These are phyloP conservation scores for Phytophthora brassicae DNA, from an alignment of 352 stramenopile species.

Conservation along the genomic window DNA sequence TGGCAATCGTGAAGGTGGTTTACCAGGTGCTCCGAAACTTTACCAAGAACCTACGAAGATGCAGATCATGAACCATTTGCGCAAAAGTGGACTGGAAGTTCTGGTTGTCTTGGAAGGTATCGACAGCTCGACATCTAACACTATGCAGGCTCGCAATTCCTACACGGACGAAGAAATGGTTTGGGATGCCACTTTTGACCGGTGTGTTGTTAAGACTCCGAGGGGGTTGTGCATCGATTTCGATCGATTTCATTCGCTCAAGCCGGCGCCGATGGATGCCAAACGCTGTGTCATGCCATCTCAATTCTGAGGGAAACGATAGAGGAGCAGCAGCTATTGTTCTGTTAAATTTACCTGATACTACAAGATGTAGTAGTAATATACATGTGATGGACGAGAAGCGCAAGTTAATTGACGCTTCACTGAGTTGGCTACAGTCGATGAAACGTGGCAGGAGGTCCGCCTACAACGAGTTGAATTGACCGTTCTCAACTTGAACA, in stretches of 20 bases:
- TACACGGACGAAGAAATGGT: constrained; percentile 82
- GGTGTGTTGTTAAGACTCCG: constrained; percentile 62
- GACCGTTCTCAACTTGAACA: too few species aligned
- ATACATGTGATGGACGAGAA: too few species aligned
- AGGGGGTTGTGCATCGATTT: constrained; percentile 77
- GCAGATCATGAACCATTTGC: constrained; percentile 76
- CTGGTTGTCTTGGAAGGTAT: constrained; percentile 84
- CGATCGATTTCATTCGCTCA: constrained; percentile 78
- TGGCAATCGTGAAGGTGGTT: constrained; percentile 68
- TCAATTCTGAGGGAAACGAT: constrained; percentile 29
- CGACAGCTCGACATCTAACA: constrained; percentile 85
- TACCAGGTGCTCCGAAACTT: constrained; percentile 21
- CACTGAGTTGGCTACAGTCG: too few species aligned
- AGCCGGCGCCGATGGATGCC: constrained; percentile 61
- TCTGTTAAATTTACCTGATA: not conserved
- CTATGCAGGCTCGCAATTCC: constrained; percentile 84
- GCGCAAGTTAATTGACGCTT: too few species aligned
- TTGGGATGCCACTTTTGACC: constrained; percentile 80
- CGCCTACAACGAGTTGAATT: too few species aligned
- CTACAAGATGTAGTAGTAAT: too few species aligned
- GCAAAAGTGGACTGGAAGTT: constrained; percentile 72
- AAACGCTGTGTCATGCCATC: constrained; percentile 44
- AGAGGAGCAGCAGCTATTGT: not conserved
- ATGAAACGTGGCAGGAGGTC: too few species aligned
- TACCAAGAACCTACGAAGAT: constrained; percentile 67